Conservation (phyloP, 306 rosid species). For the Malus fusca region DNA sequence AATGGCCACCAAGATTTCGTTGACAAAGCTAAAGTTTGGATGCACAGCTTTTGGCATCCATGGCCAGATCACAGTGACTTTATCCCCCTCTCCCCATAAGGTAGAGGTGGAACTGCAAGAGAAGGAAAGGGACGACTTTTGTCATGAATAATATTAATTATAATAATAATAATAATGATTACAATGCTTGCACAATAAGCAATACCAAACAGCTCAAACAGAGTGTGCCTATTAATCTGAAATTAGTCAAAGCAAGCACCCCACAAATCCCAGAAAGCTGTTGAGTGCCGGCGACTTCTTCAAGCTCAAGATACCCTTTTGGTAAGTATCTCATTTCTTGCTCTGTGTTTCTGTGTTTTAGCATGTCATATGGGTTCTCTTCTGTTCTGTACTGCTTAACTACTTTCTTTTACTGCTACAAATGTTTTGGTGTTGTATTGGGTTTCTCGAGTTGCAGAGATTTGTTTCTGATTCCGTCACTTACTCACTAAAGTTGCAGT, state of each 20-base stretch:
- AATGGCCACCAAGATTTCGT: too few species aligned
- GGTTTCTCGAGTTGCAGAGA: neutral
- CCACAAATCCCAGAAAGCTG: neutral
- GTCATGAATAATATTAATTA: too few species aligned
- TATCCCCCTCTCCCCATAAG: too few species aligned
- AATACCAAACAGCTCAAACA: neutral
- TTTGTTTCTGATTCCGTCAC: neutral
- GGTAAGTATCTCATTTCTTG: neutral
- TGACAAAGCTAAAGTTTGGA: too few species aligned
- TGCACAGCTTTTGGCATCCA: too few species aligned
- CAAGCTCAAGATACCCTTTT: neutral
- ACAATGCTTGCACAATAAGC: neutral
- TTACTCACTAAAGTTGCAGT: neutral
- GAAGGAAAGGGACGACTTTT: too few species aligned
- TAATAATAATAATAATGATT: too few species aligned
- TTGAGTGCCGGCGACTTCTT: neutral
- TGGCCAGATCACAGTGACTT: too few species aligned
- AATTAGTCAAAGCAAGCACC: neutral
- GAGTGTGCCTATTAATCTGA: too few species aligned
- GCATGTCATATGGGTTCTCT: neutral
- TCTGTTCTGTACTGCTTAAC: too few species aligned
- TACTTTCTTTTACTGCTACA: neutral
- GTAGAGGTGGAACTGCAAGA: too few species aligned
- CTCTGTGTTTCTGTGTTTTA: neutral
- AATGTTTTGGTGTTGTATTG: neutral